phyloP scores from a whole-genome alignment of 2,329 filamentous ascomycete genomes.

The Helminthosporium solani region DNA sequence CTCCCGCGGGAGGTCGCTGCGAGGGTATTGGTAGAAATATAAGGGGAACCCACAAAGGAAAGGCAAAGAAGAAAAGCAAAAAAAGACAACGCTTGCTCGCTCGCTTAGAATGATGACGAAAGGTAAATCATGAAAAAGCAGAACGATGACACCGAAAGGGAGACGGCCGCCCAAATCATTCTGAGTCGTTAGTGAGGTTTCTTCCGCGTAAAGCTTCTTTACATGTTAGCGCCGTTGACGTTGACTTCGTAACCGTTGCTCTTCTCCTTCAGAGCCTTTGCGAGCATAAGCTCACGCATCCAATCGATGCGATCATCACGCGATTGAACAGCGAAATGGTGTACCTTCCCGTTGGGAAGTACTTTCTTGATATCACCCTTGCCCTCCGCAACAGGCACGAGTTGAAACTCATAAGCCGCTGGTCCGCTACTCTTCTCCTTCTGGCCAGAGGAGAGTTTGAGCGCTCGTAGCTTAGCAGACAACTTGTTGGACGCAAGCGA shows the following conservation, averaged over 20 bases:
- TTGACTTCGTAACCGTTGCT: constrained; percentile 79
- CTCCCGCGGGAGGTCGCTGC: constrained; percentile 3
- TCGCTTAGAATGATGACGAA: constrained; percentile 8
- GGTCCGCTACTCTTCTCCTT: constrained; percentile 59
- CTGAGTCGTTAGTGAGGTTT: constrained; percentile 1
- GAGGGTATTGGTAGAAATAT: constrained; percentile 15
- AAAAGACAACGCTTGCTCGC: constrained; percentile 21
- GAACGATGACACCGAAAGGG: not conserved
- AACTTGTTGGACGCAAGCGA: constrained; percentile 78
- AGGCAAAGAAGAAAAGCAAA: constrained; percentile 8
- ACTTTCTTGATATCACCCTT: constrained; percentile 44
- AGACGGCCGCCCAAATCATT: constrained; percentile 1
- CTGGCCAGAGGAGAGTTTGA: constrained; percentile 57
- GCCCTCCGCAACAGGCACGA: constrained; percentile 67
- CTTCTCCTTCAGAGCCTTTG: constrained; percentile 83
- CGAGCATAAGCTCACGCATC: constrained; percentile 92
- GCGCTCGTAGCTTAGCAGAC: constrained; percentile 80
- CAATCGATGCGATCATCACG: constrained; percentile 93
- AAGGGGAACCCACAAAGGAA: too few relatives aligned
- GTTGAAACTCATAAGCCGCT: constrained; percentile 77
- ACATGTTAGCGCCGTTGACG: constrained; percentile 62
- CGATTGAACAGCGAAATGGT: constrained; percentile 88
- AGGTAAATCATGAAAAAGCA: constrained; percentile 4
- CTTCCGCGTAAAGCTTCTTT: constrained; percentile 1
- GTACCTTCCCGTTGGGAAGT: constrained; percentile 66